A percentile compares a stretch with the other conserved stretches of the same genome.
Conservation (phyloP, 495 filamentous ascomycete genomes). For the Hamigera avellanea region DNA sequence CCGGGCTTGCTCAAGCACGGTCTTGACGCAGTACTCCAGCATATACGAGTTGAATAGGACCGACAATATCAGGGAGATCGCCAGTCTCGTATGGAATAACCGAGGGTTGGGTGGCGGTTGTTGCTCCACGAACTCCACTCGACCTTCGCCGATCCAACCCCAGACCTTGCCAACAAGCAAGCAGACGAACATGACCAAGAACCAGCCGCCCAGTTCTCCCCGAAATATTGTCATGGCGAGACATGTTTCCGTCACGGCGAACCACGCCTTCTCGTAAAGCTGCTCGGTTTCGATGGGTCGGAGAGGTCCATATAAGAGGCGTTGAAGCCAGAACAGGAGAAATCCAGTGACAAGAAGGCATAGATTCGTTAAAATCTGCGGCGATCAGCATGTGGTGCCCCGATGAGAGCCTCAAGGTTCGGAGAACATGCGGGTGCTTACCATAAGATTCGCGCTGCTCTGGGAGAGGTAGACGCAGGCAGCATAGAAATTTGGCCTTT, state of each 20-base stretch:
- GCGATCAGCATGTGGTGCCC: too few relatives aligned
- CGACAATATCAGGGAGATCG: conserved; percentile 64
- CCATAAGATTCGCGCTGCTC: conserved; percentile 90
- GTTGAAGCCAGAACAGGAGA: conserved; percentile 76
- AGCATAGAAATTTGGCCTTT: conserved; percentile 94
- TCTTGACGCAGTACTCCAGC: conserved; percentile 66
- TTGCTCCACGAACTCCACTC: conserved; percentile 89
- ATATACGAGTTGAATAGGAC: conserved; percentile 65
- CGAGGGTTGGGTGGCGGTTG: conserved; percentile 85
- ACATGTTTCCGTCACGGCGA: conserved; percentile 90
- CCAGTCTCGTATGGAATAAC: conserved; percentile 78
- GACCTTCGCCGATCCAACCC: conserved; percentile 94
- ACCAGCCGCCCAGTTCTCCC: conserved; percentile 86
- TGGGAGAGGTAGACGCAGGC: conserved; percentile 93
- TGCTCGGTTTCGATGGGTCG: conserved; percentile 93
- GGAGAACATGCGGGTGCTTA: conserved; percentile 16
- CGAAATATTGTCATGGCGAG: conserved; percentile 99
- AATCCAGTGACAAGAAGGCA: conserved; percentile 63
- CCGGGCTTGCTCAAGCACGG: conserved; percentile 71
- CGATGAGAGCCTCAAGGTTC: too few relatives aligned
- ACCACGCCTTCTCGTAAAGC: conserved; percentile 95
- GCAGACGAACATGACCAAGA: conserved; percentile 88
- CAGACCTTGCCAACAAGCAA: conserved; percentile 92
- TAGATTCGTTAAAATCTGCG: conserved; percentile 78
- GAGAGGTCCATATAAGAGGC: conserved; percentile 80